Evolutionary conservation across 305 asterid species (phyloP).

Genomic region (Andrographis paniculata): DNA sequence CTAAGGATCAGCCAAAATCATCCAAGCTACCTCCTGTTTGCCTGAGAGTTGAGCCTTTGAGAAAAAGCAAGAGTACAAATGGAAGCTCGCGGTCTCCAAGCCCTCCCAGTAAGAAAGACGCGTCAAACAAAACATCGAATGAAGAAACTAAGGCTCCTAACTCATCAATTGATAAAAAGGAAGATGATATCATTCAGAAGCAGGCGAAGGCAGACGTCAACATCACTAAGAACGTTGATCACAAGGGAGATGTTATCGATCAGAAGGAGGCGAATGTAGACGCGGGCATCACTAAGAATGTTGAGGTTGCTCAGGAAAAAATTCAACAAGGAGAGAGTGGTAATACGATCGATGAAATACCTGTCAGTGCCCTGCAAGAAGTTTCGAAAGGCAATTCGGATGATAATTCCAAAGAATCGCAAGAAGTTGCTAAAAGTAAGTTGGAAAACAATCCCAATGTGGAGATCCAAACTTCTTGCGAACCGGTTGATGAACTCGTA

Average conservation of each 20-base stretch:
- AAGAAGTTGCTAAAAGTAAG: constrained; percentile 4
- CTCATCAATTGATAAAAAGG: constrained; percentile 10
- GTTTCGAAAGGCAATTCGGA: constrained; percentile 6
- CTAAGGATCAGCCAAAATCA: constrained; percentile 30
- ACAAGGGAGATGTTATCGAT: constrained; percentile 10
- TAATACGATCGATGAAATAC: constrained; percentile 2
- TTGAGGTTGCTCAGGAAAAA: constrained; percentile 34
- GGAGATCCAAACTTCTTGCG: constrained; percentile 2
- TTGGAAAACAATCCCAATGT: constrained; percentile 12
- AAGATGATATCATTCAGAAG: constrained; percentile 10
- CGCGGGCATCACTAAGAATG: constrained; percentile 18
- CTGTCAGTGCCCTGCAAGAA: constrained; percentile 4
- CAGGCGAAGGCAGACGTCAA: constrained; percentile 20
- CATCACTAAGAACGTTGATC: constrained; percentile 21
- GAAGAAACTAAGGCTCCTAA: constrained; percentile 5
- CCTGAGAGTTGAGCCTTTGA: constrained; percentile 72
- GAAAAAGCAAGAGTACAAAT: constrained; percentile 32
- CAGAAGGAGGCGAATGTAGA: constrained; percentile 19
- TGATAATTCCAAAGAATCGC: constrained; percentile 8
- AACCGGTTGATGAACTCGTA: constrained; percentile 15
- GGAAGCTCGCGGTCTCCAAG: constrained; percentile 45
- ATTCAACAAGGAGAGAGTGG: constrained; percentile 9
- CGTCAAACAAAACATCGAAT: constrained; percentile 12
- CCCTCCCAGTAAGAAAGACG: constrained; percentile 35
- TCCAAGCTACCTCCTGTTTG: constrained; percentile 73